phyloP scores from a whole-genome alignment of 176 grass and related monocot genomes.

The Carex scoparia region DNA sequence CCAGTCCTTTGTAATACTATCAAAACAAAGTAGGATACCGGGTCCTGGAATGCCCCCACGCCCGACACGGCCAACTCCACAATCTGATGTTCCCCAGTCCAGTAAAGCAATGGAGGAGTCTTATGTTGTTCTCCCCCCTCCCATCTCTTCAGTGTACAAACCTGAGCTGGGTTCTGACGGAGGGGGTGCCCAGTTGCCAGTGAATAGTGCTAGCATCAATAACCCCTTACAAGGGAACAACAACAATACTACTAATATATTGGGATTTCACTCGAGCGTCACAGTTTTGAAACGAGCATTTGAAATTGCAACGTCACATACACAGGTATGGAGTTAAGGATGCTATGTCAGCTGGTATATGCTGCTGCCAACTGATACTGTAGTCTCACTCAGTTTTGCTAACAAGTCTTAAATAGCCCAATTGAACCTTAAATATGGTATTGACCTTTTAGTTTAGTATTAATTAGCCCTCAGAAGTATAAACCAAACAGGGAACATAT shows the following conservation, averaged over 20 bases:
- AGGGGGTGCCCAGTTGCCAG: conserved; percentile 30
- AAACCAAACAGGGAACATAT: background rate
- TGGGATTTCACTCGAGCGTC: conserved; percentile 81
- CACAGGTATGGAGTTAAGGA: conserved; percentile 51
- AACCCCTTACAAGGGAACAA: conserved; percentile 33
- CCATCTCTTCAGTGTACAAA: conserved; percentile 79
- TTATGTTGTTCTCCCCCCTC: conserved; percentile 88
- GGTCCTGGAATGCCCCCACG: conserved; percentile 56
- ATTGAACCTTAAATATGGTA: background rate
- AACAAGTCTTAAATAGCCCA: background rate
- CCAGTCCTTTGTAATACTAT: conserved; percentile 68
- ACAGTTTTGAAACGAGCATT: conserved; percentile 88
- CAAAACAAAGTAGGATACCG: conserved; percentile 61
- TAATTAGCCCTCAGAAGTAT: background rate
- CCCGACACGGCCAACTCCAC: conserved; percentile 23
- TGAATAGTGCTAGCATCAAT: conserved; percentile 30
- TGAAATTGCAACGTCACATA: conserved; percentile 89
- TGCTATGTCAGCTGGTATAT: background rate
- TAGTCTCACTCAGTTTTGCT: background rate
- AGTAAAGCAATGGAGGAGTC: conserved; percentile 79
- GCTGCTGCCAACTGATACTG: background rate
- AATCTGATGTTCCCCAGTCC: conserved; percentile 45
- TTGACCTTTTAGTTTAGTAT: background rate
- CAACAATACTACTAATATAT: conserved; percentile 31
- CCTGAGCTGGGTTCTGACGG: conserved; percentile 39